Evolutionary conservation across 1,284 basidiomycete genomes (phyloP).

Genomic region (Ceratobasidium sp.): DNA sequence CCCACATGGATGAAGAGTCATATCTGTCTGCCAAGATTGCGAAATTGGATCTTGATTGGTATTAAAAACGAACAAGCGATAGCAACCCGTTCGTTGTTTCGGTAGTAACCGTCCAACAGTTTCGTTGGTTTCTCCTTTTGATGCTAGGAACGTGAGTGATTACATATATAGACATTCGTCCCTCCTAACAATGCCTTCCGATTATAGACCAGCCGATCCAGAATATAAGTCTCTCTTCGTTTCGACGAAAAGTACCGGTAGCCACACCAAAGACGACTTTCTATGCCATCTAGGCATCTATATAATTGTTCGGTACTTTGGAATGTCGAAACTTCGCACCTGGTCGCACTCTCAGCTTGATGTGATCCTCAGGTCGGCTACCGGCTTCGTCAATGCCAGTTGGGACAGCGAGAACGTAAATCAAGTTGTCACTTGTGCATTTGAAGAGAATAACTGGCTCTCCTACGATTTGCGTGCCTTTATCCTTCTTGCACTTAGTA

Average conservation of each 20-base stretch:
- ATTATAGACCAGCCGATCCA: too few relatives aligned
- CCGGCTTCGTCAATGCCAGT: background rate
- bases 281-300: background rate
- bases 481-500: too few relatives aligned
- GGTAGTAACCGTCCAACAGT: background rate
- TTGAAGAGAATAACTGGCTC: too few relatives aligned
- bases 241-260: too few relatives aligned
- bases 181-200: too few relatives aligned
- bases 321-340: background rate
- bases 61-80: background rate
- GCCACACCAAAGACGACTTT: too few relatives aligned
- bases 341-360: background rate
- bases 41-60: too few relatives aligned
- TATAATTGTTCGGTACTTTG: background rate
- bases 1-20: too few relatives aligned
- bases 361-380: background rate
- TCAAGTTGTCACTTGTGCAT: background rate
- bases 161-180: too few relatives aligned
- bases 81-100: background rate
- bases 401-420: background rate
- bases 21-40: too few relatives aligned
- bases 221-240: too few relatives aligned
- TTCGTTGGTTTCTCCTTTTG: background rate
- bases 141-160: background rate
- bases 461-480: too few relatives aligned